Evolutionary conservation across 2,329 filamentous ascomycete genomes (phyloP), one percentile per base, ranked within the genome.

Genomic region (Drechslerella coelobrocha): DNA sequence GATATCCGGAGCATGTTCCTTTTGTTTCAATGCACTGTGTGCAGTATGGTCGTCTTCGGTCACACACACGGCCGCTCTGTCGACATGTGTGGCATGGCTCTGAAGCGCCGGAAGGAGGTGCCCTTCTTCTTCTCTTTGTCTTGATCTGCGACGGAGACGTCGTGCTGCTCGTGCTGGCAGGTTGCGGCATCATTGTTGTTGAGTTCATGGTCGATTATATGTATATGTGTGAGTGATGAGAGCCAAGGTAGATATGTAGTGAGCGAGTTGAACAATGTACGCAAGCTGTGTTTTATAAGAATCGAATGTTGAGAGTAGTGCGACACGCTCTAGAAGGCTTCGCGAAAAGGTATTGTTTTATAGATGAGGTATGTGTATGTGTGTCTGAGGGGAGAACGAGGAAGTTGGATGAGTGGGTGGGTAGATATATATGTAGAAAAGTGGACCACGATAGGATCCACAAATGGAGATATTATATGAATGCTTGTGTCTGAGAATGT

Each of bases 51-150:
- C 93, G 86, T 78, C 91, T 87, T 75, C 93, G 88, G 80, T 97
- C 93, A 82, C 93, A 99, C 79, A 91, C 90, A 73, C 89, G 84
- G 76, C 87, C 88, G 77, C 89, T 86, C 81, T 92, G 94, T 75
- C 88, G 85, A 82, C 93, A 99, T 45, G 92, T 88, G 79, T 97
- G 97, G 84, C 93, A 99, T 80, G 97, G 93, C 79, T 96, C 92
- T 48, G 90, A 87, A 68, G 93, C 93, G 77, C 93, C 93, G 73
- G 90, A 92, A 55, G 91, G 88, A 19, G 91, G 89, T 19, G 92
- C 90, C 81, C 92, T 87, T 84, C 92, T 90, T 82, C 92, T 88
- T 78, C 92, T 87, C 83, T 96, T 76, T 2, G 66, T 71, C 59
- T 71, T 71, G 31, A 71, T 63, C 57, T 75, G 73, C 47, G 74